Base-by-base conservation (phyloP, 2,329 filamentous ascomycete species). In the Epichloe aotearoae region DNA sequence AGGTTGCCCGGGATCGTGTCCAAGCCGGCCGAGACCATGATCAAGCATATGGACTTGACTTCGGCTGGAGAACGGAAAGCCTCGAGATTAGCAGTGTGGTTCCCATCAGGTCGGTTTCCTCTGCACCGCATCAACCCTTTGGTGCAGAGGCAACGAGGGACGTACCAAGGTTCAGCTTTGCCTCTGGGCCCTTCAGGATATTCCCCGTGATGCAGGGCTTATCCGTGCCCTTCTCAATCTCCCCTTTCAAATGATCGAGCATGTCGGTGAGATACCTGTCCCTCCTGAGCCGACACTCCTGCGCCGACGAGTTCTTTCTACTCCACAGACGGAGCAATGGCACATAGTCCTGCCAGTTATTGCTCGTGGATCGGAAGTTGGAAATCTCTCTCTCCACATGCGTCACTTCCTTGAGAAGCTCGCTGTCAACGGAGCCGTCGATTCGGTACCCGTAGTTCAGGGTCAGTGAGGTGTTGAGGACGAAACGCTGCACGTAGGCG, bases 321-420 rank as follows among this genome's bases (percentile, higher is more conserved):
- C 81, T 76, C 56, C 79, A 75, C 2, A 88, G 64, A 30, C 87
- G 75, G 53, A 93, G 63, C 5, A 90, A 59, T 0, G 87, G 86
- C 17, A 93, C 79, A 57, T 91, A 91, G 60, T 93, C 87, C 60
- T 88, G 84, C 80, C 84, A 87, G 63, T 91, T 91, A 61, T 89
- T 88, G 58, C 83, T 87, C 0, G 86, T 91, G 26, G 80, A 85
- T 46, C 87, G 72, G 61, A 90, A 84, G 58, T 86, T 86, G 49
- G 82, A 84, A 20, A 93, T 81, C 5, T 80, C 82, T 5, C 85
- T 76, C 64, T 91, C 87, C 3, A 91, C 86, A 45, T 82, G 73
- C 0, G 82, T 80, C 51, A 93, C 89, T 61, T 91, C 87, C 19
- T 78, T 71, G 5, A 91, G 72, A 7, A 90, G 70, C 39, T 76